These are phyloP conservation scores for Takashimella tepidaria DNA, from an alignment of 1,284 basidiomycete genomes.

Conservation along the genomic window DNA sequence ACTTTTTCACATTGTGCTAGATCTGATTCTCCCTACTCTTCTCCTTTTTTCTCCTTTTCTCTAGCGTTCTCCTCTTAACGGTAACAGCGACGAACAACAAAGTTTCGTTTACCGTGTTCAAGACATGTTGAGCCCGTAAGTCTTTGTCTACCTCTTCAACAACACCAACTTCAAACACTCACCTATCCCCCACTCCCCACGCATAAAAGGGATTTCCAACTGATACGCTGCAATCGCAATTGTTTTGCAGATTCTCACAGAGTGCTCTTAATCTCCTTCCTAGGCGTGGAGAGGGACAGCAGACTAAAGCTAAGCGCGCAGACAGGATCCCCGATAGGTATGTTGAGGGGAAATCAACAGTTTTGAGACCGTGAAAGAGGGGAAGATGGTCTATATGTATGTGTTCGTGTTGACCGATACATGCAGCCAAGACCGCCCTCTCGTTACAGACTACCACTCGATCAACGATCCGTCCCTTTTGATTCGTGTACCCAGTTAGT, in stretches of 20 bases:
- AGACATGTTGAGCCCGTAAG: not conserved
- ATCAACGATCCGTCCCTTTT: constrained; percentile 40
- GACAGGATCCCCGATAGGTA: constrained; percentile 44
- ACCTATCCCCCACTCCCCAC: too few species aligned
- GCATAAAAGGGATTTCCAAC: too few species aligned
- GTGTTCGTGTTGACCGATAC: constrained; percentile 5
- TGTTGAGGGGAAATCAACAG: constrained; percentile 9
- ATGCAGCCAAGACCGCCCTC: constrained; percentile 22
- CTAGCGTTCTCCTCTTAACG: not conserved
- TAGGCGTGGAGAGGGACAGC: constrained; percentile 25
- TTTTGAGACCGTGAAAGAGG: not conserved
- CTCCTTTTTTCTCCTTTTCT: too few species aligned
- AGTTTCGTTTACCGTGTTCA: not conserved
- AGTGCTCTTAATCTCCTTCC: constrained; percentile 41
- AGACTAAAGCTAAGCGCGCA: constrained; percentile 43
- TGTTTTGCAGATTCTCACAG: constrained; percentile 37
- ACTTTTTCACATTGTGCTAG: too few species aligned
- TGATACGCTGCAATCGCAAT: not conserved
- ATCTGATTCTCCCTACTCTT: too few species aligned
- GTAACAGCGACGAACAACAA: not conserved
- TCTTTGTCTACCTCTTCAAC: not conserved
- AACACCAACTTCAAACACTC: not conserved
- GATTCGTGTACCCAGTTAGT: constrained; percentile 40
- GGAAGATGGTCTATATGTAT: not conserved
- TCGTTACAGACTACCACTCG: constrained; percentile 42